Evolutionary conservation across 305 asterid species (phyloP).

Genomic region (Petunia hybrid): DNA sequence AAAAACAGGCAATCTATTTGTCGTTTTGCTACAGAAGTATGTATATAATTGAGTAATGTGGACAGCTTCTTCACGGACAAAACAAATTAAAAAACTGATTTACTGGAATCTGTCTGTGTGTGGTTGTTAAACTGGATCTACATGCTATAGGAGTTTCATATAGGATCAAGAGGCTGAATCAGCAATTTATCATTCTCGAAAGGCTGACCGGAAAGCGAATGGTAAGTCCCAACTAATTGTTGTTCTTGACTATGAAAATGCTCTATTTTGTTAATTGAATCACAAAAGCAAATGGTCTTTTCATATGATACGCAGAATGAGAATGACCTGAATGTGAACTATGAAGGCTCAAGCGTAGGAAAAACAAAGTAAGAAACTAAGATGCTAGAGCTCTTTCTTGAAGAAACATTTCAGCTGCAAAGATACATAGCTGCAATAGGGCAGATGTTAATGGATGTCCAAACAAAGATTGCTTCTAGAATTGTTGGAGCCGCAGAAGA

Average conservation of each 20-base stretch:
- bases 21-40: no score
- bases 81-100: no score
- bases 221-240: constrained; percentile 50
- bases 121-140: constrained; percentile 60
- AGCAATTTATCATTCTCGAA: constrained; percentile 80
- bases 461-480: constrained; percentile 64
- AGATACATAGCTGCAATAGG: constrained; percentile 88
- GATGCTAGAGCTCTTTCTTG: constrained; percentile 53
- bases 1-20: no score
- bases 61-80: no score
- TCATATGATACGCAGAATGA: constrained; percentile 59
- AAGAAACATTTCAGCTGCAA: constrained; percentile 87
- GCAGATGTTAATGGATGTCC: constrained; percentile 76
- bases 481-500: constrained; percentile 48
- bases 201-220: constrained; percentile 75
- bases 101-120: no score
- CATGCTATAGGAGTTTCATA: constrained; percentile 86
- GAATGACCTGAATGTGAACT: constrained; percentile 48
- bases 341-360: neutral
- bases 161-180: constrained; percentile 90
- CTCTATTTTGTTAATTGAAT: no score
- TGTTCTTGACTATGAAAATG: no score
- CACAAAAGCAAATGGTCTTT: neutral
- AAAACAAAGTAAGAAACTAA: no score
- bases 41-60: no score